Percentiles rank a stretch among this genome's conserved stretches.
Evolutionary conservation across 2,329 filamentous ascomycete species (phyloP).

Genomic region (Phialocephala sp.): DNA sequence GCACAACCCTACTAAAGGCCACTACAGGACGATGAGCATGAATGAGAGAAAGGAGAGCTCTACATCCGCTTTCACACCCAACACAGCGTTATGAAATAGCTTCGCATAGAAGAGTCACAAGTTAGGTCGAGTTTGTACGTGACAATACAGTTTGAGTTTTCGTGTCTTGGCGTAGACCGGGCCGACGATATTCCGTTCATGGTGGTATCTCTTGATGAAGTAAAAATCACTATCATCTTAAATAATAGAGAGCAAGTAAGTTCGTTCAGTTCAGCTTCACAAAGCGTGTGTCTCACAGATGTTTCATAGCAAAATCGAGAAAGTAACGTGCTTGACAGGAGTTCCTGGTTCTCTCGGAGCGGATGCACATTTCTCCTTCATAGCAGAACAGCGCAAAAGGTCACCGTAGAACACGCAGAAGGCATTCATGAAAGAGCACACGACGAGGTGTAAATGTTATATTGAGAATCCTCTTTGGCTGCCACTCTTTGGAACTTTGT

Average conservation of each 20-base stretch:
- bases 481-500: background rate
- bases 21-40: no score
- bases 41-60: no score
- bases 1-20: no score
- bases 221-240: background rate
- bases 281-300: background rate
- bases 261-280: background rate
- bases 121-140: no score
- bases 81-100: no score
- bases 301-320: background rate
- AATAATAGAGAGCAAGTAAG: background rate
- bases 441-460: conserved; percentile 7
- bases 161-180: no score
- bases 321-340: background rate
- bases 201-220: background rate
- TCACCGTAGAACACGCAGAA: conserved; percentile 13
- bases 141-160: no score
- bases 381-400: background rate
- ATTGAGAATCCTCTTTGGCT: background rate
- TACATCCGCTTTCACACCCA: no score
- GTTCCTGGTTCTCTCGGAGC: background rate
- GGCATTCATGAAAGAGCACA: conserved; percentile 19
- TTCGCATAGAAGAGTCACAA: no score
- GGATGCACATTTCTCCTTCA: conserved; percentile 10
- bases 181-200: no score